phyloP scores from a whole-genome alignment of 2,329 filamentous ascomycete species.

The Stachybotrys chlorohalonatus region DNA sequence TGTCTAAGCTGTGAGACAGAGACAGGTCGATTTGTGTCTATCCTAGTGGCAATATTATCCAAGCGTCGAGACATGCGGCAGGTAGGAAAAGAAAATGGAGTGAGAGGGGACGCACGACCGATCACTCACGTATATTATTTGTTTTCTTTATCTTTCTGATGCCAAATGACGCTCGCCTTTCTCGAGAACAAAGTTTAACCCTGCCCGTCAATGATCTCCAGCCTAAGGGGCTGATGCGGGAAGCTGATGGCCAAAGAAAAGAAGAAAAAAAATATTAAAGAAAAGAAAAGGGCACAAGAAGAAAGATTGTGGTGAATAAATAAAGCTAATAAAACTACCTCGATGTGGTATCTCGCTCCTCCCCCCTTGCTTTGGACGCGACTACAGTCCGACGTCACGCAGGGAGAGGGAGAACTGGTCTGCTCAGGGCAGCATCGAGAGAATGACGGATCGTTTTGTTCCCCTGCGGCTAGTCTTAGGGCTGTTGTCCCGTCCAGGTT shows the following conservation, averaged over 20 bases:
- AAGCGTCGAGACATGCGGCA: too few species aligned
- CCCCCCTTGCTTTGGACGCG: background rate
- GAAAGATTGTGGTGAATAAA: background rate
- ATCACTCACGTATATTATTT: too few species aligned
- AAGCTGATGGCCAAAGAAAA: background rate
- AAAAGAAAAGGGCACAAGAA: background rate
- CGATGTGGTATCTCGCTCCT: background rate
- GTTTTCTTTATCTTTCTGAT: background rate
- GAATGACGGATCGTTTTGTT: background rate
- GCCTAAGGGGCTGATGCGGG: background rate
- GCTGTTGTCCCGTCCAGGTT: background rate
- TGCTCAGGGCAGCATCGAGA: background rate
- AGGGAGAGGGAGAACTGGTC: background rate
- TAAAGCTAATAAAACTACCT: too few species aligned
- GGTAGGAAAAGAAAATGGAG: too few species aligned
- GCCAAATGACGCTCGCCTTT: background rate
- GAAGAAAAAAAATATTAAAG: background rate
- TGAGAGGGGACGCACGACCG: too few species aligned
- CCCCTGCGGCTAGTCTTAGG: background rate
- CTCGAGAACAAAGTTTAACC: background rate
- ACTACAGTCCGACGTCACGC: background rate
- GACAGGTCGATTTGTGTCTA: too few species aligned
- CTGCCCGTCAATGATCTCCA: too few species aligned
- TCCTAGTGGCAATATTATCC: too few species aligned
- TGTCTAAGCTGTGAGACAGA: too few species aligned